Evolutionary conservation across 1,284 basidiomycete species (phyloP).

Genomic region (Vanrija sp.): DNA sequence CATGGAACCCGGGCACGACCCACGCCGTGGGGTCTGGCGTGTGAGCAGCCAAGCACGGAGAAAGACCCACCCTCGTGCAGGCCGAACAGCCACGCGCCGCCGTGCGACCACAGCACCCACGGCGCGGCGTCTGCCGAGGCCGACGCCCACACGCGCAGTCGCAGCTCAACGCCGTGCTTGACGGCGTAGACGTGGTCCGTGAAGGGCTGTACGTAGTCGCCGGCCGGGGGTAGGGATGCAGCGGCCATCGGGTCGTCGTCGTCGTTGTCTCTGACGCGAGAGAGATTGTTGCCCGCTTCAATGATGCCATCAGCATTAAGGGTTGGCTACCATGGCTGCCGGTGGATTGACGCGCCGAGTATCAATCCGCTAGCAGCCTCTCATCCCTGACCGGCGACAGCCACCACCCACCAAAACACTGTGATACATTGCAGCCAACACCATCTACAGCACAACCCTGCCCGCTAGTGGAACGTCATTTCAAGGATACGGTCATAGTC

Average conservation of each 20-base stretch:
- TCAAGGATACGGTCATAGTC: conserved; percentile 80
- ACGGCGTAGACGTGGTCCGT: neutral
- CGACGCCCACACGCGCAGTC: conserved; percentile 1
- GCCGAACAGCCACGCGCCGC: neutral
- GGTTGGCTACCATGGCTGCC: too few relatives aligned
- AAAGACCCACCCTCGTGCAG: neutral
- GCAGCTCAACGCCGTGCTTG: neutral
- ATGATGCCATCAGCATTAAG: too few relatives aligned
- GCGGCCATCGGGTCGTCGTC: too few relatives aligned
- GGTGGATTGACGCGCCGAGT: too few relatives aligned
- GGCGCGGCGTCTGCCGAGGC: neutral
- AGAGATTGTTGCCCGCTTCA: too few relatives aligned
- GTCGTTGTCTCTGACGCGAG: too few relatives aligned
- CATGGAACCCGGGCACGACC: neutral
- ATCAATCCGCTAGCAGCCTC: too few relatives aligned
- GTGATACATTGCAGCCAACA: too few relatives aligned
- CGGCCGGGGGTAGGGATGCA: too few relatives aligned
- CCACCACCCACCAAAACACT: too few relatives aligned
- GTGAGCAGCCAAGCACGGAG: neutral
- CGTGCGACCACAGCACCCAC: neutral
- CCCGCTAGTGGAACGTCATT: conserved; percentile 42
- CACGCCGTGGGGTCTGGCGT: neutral
- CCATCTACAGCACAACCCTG: neutral
- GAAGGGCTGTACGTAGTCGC: neutral
- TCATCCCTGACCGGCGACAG: too few relatives aligned